phyloP scores from a whole-genome alignment of 306 rosid species.

The peach (Prunus persica) region Prunus_persica_NCBIv2 NC_034012.1:12429001-12429500 shows the following conservation, averaged over 20 bases:
- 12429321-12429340: too few species aligned
- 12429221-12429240: conserved; percentile 20
- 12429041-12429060: not conserved
- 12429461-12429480: too few species aligned
- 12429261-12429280: not conserved
- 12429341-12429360: not conserved
- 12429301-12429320: too few species aligned
- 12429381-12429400: too few species aligned
- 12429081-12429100: not conserved
- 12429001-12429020: not conserved
- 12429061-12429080: not conserved
- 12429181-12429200: too few species aligned
- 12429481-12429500: not conserved
- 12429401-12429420: too few species aligned
- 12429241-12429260: not conserved
- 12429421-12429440: too few species aligned
- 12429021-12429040: too few species aligned
- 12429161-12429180: not conserved
- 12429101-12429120: not conserved
- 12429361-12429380: too few species aligned
- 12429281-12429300: not conserved
- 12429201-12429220: conserved; percentile 32
- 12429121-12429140: not conserved
- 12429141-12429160: too few species aligned
- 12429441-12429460: not conserved